Evolutionary conservation across 2,329 filamentous ascomycete species (phyloP).

Genomic region (Fusarium mangiferae): DNA sequence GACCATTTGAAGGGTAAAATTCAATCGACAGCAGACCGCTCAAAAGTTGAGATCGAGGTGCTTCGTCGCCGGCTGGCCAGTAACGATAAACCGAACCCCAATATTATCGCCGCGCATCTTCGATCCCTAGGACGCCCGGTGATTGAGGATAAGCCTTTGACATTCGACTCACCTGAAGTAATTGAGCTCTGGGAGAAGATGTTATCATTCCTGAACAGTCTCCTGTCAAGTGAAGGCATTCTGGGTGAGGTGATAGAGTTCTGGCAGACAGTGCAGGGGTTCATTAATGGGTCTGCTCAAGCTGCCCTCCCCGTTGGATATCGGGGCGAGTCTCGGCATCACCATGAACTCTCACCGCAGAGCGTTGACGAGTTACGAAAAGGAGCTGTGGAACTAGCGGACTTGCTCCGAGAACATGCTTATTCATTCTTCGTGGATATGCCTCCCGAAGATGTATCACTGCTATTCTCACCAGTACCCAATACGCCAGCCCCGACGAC

Average conservation of each 20-base stretch:
- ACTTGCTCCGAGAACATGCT: constrained; percentile 82
- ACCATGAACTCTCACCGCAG: constrained; percentile 81
- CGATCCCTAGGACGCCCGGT: constrained; percentile 76
- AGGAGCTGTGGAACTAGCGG: constrained; percentile 83
- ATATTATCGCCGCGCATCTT: constrained; percentile 78
- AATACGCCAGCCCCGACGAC: constrained; percentile 57
- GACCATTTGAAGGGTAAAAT: constrained; percentile 91
- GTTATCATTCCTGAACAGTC: constrained; percentile 74
- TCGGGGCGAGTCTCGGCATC: constrained; percentile 81
- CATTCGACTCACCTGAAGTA: constrained; percentile 82
- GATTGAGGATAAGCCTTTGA: constrained; percentile 67
- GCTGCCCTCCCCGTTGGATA: constrained; percentile 81
- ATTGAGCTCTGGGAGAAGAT: constrained; percentile 95
- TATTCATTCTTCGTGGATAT: constrained; percentile 86
- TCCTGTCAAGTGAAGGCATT: constrained; percentile 83
- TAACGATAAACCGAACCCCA: constrained; percentile 75
- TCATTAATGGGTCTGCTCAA: constrained; percentile 88
- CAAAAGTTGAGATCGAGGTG: constrained; percentile 91
- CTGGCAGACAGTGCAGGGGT: constrained; percentile 91
- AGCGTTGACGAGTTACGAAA: constrained; percentile 78
- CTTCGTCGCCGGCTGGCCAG: constrained; percentile 82
- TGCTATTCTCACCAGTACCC: constrained; percentile 85
- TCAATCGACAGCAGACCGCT: constrained; percentile 80
- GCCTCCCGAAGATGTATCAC: constrained; percentile 89
- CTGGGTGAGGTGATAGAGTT: constrained; percentile 92